Percentiles rank a stretch among this genome's conserved stretches.
These are phyloP conservation scores for Mycena haematopus DNA, from an alignment of 768 basidiomycete genomes.

Conservation along the genomic window DNA sequence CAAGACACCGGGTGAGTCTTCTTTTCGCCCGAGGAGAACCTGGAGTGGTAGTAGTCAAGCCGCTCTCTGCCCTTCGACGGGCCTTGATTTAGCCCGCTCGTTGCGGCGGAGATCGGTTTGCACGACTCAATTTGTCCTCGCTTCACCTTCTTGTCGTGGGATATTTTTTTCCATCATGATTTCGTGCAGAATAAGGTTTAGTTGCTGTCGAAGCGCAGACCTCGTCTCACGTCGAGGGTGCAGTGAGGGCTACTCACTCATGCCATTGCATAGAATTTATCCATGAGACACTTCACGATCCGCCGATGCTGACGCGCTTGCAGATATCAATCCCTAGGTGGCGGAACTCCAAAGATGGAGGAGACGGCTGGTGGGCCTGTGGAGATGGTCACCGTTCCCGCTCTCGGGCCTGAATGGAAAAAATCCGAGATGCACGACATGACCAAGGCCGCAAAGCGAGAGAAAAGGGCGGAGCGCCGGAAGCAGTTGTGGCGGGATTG, in stretches of 20 bases:
- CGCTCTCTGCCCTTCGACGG: neutral
- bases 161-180: constrained; percentile 20
- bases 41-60: neutral
- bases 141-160: constrained; percentile 16
- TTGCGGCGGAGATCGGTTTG: constrained; percentile 11
- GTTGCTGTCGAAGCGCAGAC: neutral
- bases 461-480: constrained; percentile 61
- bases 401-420: constrained; percentile 90
- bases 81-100: neutral
- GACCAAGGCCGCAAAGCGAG: constrained; percentile 73
- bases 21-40: neutral
- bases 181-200: constrained; percentile 20
- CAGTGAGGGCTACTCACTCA: neutral
- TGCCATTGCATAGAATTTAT: neutral
- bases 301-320: constrained; percentile 14
- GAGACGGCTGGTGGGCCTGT: constrained; percentile 56
- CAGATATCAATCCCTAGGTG: constrained; percentile 22
- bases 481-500: constrained; percentile 73
- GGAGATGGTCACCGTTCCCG: constrained; percentile 92
- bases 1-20: constrained; percentile 53
- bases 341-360: constrained; percentile 43
- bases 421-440: constrained; percentile 78
- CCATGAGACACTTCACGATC: neutral
- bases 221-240: neutral
- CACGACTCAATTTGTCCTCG: neutral